phyloP scores from a whole-genome alignment of 352 stramenopile genomes.

The Peronospora tabacina region DNA sequence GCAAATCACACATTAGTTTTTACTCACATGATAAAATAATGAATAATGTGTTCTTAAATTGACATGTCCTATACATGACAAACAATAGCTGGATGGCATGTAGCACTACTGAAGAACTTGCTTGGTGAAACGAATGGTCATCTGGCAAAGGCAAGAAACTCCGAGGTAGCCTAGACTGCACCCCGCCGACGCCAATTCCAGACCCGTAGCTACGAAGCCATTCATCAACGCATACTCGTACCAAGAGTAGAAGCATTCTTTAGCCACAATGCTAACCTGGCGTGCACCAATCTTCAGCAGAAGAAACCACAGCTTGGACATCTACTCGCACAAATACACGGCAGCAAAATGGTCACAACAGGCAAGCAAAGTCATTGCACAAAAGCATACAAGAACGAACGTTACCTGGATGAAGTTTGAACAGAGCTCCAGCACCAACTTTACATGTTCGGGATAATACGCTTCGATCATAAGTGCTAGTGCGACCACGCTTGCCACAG shows the following conservation, averaged over 20 bases:
- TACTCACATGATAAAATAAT: no score
- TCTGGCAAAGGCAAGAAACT: conserved; percentile 50
- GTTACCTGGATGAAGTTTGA: conserved; percentile 66
- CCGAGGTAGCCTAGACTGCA: conserved; percentile 61
- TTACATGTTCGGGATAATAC: conserved; percentile 70
- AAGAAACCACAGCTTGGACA: conserved; percentile 74
- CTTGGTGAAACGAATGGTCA: conserved; percentile 33
- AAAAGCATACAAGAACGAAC: background rate
- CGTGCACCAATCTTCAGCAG: conserved; percentile 69
- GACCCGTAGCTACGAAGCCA: conserved; percentile 56
- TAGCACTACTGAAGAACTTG: conserved; percentile 19
- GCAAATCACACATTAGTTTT: conserved; percentile 5
- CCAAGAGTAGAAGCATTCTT: conserved; percentile 63
- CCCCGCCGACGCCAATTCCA: conserved; percentile 59
- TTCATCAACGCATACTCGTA: conserved; percentile 57
- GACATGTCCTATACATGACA: no score
- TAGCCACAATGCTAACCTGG: conserved; percentile 55
- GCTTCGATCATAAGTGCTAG: conserved; percentile 69
- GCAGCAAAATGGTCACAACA: conserved; percentile 6
- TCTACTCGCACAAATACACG: conserved; percentile 25
- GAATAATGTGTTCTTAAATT: no score
- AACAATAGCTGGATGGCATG: background rate
- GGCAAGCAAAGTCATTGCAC: background rate
- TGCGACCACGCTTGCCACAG: conserved; percentile 58
- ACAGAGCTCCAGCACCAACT: conserved; percentile 54